These are phyloP conservation scores for Eucalyptus fibrosa DNA, from an alignment of 345 rosid species.

Conservation along the genomic window DNA sequence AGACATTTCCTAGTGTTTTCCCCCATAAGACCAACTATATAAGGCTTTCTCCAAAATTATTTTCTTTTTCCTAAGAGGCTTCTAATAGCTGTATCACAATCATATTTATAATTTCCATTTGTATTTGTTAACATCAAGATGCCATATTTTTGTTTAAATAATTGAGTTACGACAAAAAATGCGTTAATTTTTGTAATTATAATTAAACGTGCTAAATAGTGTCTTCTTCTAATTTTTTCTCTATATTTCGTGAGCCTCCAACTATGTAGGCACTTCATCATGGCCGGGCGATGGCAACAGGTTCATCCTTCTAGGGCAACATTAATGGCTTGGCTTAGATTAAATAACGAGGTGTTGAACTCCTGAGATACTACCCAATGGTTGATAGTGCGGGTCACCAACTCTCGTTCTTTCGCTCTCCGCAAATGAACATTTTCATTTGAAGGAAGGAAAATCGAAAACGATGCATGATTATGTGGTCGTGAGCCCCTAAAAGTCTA, in stretches of 20 bases:
- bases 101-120: background rate
- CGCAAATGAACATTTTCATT: background rate
- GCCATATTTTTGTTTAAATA: background rate
- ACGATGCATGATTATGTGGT: background rate
- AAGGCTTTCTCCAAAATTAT: background rate
- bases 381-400: background rate
- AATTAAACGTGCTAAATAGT: background rate
- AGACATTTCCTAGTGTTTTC: background rate
- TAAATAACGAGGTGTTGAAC: background rate
- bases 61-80: background rate
- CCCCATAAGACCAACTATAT: background rate
- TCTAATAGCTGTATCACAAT: background rate
- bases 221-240: background rate
- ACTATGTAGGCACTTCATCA: background rate
- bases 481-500: background rate
- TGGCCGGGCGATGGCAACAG: background rate
- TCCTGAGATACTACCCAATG: background rate
- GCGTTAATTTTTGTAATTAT: background rate
- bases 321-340: background rate
- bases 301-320: background rate
- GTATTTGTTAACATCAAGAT: background rate
- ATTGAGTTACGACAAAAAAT: background rate
- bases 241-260: background rate
- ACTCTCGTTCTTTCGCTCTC: background rate
- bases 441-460: background rate